Evolutionary conservation across 139 green algal species (phyloP).

Genomic region (Mychonastes homosphaera): DNA sequence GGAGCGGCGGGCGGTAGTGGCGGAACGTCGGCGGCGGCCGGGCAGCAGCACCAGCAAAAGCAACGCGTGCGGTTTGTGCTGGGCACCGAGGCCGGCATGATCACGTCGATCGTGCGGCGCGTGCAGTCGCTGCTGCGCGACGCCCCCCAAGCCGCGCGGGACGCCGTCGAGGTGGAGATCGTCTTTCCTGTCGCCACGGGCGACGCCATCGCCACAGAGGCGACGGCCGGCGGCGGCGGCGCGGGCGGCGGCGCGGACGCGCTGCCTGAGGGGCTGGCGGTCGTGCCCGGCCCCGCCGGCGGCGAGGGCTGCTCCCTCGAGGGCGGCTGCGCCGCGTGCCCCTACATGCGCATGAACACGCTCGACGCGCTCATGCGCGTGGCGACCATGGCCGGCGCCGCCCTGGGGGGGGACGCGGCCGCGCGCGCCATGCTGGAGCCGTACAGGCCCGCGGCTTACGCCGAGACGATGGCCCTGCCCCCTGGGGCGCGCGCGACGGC

Average conservation of each 20-base stretch:
- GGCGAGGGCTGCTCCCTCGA: conserved; percentile 88
- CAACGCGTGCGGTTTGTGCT: conserved; percentile 86
- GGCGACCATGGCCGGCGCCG: conserved; percentile 27
- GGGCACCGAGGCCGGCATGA: conserved; percentile 95
- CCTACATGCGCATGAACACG: conserved; percentile 97
- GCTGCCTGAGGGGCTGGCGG: conserved; percentile 50
- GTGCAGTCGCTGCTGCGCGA: conserved; percentile 55
- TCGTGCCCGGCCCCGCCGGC: conserved; percentile 52
- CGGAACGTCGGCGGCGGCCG: no score
- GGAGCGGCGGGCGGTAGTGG: no score
- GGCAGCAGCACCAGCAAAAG: no score
- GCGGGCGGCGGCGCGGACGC: not conserved
- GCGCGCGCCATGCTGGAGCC: conserved; percentile 56
- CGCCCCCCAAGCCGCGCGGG: conserved; percentile 25
- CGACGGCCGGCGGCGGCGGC: conserved; percentile 28
- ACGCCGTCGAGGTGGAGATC: conserved; percentile 83
- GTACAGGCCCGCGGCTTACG: conserved; percentile 60
- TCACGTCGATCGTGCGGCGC: conserved; percentile 89
- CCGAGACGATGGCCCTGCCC: conserved; percentile 54
- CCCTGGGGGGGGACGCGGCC: conserved; percentile 20
- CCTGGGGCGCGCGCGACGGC: no score
- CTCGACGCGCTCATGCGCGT: conserved; percentile 47
- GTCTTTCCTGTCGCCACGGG: conserved; percentile 86
- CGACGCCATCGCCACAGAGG: conserved; percentile 67
- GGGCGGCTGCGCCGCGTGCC: conserved; percentile 91